Base-by-base conservation (phyloP, 2,329 filamentous ascomycete species). In the Pseudocercospora crystallina region DNA sequence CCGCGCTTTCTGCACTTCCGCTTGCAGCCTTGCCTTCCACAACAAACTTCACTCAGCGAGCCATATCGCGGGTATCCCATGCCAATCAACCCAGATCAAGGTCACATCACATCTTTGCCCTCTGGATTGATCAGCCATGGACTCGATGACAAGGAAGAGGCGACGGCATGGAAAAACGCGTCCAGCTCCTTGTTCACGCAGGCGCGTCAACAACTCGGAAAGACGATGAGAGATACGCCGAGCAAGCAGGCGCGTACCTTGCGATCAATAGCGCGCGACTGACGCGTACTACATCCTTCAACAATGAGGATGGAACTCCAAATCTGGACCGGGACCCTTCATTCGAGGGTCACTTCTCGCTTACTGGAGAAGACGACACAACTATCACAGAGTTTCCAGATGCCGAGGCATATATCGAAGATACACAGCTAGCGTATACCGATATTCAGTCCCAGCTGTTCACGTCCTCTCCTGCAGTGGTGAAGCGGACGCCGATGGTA, bases 121-220 rank as follows among this genome's bases (percentile, higher is more conserved):
- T 43, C 29, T 14, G 31, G 12, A 35, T 17, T 14, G 20, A 45
- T 45, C 50, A 40, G 41, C 37, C 46, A 53, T 53, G 51, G 42
- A 47, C 33, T 26, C 12, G 5, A 35, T 38, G 33, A 10, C 14
- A 14, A 32, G 30, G 12, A 31, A 14, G 29, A 31, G 36, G 32
- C 13, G 26, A 30, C 47, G 51, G 37, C 26, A 53, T 53, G 51
- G 51, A 53, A 49, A 34, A 43, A 37, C 46, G 51, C 37, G 40
- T 43, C n/a, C 47, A 26, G 34, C 65, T 78, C 26, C 65, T 76
- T 30, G 71, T 73, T 31, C 76, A 78, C 59, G 71, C 75, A 35
- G 73, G 74, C 51, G 70, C 75, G 5, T 65, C 73, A 8, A 69
- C 71, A 8, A 71, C 67, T 33, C 66, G 64, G 29, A 63, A 65